These are phyloP conservation scores for Aspergillus sparsus DNA, from an alignment of 495 filamentous ascomycete genomes.

Conservation along the genomic window DNA sequence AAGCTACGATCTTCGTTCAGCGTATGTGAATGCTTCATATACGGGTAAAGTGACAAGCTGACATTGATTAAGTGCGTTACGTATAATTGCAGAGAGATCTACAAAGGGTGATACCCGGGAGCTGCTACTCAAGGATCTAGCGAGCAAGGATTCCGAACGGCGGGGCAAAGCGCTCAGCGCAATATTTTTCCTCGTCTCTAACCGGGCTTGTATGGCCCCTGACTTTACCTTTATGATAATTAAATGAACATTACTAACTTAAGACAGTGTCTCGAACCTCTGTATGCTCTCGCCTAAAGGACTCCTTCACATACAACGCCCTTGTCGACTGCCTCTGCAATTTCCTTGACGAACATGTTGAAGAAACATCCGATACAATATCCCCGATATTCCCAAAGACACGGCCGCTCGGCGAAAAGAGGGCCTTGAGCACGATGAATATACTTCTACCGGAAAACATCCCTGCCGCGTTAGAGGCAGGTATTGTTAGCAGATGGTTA, in stretches of 20 bases:
- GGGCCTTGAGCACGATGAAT: conserved; percentile 42
- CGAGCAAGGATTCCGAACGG: conserved; percentile 35
- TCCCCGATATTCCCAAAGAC: conserved; percentile 50
- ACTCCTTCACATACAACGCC: conserved; percentile 42
- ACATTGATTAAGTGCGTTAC: conserved; percentile 40
- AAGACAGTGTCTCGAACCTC: conserved; percentile 41
- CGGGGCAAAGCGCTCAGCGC: conserved; percentile 45
- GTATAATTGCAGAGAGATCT: conserved; percentile 52
- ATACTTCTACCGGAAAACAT: conserved; percentile 42
- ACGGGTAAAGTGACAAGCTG: conserved; percentile 9
- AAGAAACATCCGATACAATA: conserved; percentile 37
- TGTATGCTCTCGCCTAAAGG: conserved; percentile 41
- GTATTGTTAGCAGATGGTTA: conserved; percentile 51
- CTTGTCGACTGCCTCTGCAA: conserved; percentile 52
- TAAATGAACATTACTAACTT: conserved; percentile 9
- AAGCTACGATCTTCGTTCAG: conserved; percentile 52
- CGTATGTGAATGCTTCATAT: conserved; percentile 37
- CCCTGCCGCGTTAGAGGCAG: conserved; percentile 43
- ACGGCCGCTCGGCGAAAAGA: conserved; percentile 45
- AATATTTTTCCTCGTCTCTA: conserved; percentile 47
- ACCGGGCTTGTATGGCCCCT: conserved; percentile 40
- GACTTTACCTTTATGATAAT: not conserved
- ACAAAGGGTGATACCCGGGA: conserved; percentile 45
- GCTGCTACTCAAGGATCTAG: conserved; percentile 45
- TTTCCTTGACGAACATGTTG: conserved; percentile 45